phyloP scores from a whole-genome alignment of 352 stramenopile species.

The Globisporangium lucens region DNA sequence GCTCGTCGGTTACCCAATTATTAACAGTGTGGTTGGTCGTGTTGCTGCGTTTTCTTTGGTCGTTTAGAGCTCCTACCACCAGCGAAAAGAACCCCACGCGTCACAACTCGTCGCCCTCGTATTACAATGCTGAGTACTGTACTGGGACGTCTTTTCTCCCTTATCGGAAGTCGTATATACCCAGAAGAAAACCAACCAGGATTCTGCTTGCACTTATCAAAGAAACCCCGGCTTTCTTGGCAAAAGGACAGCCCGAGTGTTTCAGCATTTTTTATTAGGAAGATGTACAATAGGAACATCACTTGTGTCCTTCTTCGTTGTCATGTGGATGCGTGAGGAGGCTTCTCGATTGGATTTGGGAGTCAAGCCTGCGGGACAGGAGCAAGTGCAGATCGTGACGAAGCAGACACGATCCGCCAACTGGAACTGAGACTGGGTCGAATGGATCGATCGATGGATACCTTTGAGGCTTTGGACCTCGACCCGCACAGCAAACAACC shows the following conservation, averaged over 20 bases:
- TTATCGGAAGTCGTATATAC: background rate
- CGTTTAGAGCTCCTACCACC: background rate
- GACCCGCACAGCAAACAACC: background rate
- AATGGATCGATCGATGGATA: background rate
- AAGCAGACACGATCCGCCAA: slow-evolving; percentile 6
- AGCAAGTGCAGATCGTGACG: slow-evolving; percentile 9
- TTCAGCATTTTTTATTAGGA: too few species aligned
- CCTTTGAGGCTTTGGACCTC: background rate
- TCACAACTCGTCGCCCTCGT: background rate
- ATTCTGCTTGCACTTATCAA: too few species aligned
- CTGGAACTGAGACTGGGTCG: too few species aligned
- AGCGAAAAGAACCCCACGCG: background rate
- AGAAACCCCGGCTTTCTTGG: too few species aligned
- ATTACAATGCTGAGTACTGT: background rate
- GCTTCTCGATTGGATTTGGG: background rate
- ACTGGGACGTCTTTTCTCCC: background rate
- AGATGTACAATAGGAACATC: background rate
- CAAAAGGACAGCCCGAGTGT: too few species aligned
- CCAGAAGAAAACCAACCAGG: background rate
- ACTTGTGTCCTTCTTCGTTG: background rate
- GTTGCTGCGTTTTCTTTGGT: background rate
- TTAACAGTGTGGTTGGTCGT: background rate
- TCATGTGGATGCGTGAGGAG: background rate
- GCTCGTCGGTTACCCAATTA: background rate
- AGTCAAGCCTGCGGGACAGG: background rate